Evolutionary conservation across 2,329 filamentous ascomycete genomes (phyloP), one percentile per base, ranked within the genome.

Genomic region (Phyllosticta citriasiana): DNA sequence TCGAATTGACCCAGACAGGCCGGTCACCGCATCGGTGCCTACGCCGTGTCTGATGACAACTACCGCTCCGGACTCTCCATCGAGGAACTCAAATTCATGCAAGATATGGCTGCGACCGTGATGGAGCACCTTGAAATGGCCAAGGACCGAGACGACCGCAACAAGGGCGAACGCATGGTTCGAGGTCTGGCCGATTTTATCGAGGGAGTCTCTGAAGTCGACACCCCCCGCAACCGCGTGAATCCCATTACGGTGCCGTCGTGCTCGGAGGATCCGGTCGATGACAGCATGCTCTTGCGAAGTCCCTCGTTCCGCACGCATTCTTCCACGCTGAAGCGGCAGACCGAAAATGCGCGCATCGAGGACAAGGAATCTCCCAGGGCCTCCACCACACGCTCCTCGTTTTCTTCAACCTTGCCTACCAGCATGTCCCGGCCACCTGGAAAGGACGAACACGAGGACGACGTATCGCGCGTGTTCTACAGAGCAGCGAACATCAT

Each of bases 41-140:
- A 85, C 62, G 80, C 81, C 58, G 79, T 87, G 2, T 73, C 85
- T 2, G 84, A 87, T 65, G 79, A 82, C 53, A 75, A 76, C n/a
- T 79, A 82, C 0, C 79, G 82, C 14, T 66, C 79, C 52, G 80
- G 79, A 0, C 67, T 88, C 19, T 73, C 72, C 10, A 67, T 74
- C 0, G 75, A 75, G 8, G 79, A 84, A 57, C 64, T 80, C 1
- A 74, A 77, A 24, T 85, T 83, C 56, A 73, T 88, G 68, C 77
- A 80, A 53, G 83, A 84, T 51, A 77, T 87, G 71, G 70, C 70
- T 0, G 73, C 74, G 19, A 80, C 83, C 3, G 76, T 84, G 4
- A 84, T 85, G 74, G 79, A 84, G 47, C 84, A 87, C 62, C 70
- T 88, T 8, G 83, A 85, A 71, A 81, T 77, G 75, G 81, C 75